Evolutionary conservation across 2,329 filamentous ascomycete genomes (phyloP), one percentile per base, ranked within the genome.

Genomic region (Nigrospora sphaerica): DNA sequence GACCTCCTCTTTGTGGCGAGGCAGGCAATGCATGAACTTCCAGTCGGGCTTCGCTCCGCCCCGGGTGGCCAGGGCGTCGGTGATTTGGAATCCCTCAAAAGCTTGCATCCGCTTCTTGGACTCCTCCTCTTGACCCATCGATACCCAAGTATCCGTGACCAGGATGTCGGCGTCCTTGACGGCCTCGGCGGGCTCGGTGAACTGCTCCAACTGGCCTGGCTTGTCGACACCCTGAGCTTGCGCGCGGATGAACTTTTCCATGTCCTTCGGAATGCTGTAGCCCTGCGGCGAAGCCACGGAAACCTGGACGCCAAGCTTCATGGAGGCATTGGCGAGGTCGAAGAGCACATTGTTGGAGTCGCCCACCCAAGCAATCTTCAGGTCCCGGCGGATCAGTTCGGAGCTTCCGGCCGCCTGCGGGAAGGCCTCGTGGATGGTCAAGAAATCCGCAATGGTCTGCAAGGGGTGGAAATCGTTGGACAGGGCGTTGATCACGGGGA

Each of bases 11-110:
- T 80, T 80, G 62, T 98, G 91, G 52, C 93, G 80, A 13, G 93
- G 93, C 49, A 98, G 69, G 65, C 93, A 98, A 72, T 98, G 93
- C 93, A 98, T 96, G 65, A 98, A 98, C 67, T 88, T 90, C 93
- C 93, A 98, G 52, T 79, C 78, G 13, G 85, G 75, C 65, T 93
- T 95, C 37, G 93, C 93, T 17, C 89, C 91, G 38, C 90, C 91
- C 42, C 83, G 77, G 66, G 84, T 79, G 2, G 90, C 92, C 55
- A 98, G 73, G 38, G 93, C 87, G 41, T 83, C 79, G 3, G 92
- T 96, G 60, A 98, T 86, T 64, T 96, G 92, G 69, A 91, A 98
- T 13, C 92, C 91, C 31, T 78, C 77, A 64, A 98, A 98, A 2
- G 83, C 89, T 61, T 84, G 80, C 49, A 96, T 64, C 43, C 88